Conservation (phyloP, 2,329 filamentous ascomycete genomes). For the Fusarium chlamydosporum region DNA sequence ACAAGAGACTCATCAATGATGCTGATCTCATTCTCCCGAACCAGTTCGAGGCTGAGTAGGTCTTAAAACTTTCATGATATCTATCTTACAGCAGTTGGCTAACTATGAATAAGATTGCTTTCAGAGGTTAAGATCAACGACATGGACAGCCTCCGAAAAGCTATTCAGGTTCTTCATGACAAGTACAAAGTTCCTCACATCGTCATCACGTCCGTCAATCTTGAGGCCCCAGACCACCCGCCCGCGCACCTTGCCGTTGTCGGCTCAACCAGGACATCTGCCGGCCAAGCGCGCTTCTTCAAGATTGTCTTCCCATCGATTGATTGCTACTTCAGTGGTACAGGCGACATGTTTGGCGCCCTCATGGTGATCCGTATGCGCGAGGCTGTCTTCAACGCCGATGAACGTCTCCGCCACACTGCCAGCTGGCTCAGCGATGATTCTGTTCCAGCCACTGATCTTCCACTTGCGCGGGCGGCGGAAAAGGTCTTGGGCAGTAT, state of each 20-base stretch:
- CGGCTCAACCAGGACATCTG: constrained; percentile 78
- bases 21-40: constrained; percentile 96
- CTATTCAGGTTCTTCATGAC: constrained; percentile 82
- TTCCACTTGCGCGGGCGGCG: constrained; percentile 86
- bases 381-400: constrained; percentile 74
- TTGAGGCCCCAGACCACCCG: constrained; percentile 68
- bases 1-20: constrained; percentile 81
- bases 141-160: constrained; percentile 77
- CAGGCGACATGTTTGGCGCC: constrained; percentile 98
- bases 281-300: constrained; percentile 82
- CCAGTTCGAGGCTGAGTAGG: constrained; percentile 96
- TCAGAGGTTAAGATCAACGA: constrained; percentile 87
- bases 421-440: constrained; percentile 84
- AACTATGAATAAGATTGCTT: constrained; percentile 72
- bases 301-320: constrained; percentile 87
- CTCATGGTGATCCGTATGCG: constrained; percentile 89
- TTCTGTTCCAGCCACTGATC: constrained; percentile 73
- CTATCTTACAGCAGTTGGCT: neutral
- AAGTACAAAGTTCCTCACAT: constrained; percentile 86
- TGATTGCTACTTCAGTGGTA: constrained; percentile 95
- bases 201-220: constrained; percentile 89
- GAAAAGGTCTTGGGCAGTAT: constrained; percentile 93
- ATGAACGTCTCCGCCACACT: constrained; percentile 63
- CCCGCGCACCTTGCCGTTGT: constrained; percentile 75
- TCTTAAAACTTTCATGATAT: constrained; percentile 39